phyloP scores from a whole-genome alignment of 108 stramenopile species.

The Fistulifera solaris region DNA sequence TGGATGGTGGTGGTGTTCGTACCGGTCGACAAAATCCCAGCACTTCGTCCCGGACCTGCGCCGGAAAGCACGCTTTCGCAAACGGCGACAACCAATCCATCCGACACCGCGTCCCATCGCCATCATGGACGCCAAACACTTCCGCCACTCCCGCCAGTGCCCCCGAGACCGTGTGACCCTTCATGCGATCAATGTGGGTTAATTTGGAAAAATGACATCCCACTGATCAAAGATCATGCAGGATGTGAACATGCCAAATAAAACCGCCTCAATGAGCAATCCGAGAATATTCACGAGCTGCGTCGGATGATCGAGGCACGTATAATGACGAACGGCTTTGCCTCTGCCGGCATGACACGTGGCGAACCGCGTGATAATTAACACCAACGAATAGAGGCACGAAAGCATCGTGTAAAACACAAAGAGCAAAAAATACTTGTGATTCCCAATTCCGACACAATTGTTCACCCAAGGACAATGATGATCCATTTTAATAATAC shows the following conservation, averaged over 20 bases:
- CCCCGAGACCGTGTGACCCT: conserved; percentile 40
- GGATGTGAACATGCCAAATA: conserved; percentile 96
- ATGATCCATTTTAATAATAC: conserved; percentile 92
- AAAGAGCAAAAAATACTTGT: conserved; percentile 99
- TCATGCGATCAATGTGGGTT: conserved; percentile 96
- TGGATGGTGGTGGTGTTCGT: not conserved
- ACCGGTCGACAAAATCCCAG: conserved; percentile 73
- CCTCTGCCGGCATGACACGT: conserved; percentile 27
- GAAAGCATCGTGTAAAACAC: conserved; percentile 89
- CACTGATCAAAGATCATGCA: conserved; percentile 99
- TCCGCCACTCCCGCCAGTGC: conserved; percentile 54
- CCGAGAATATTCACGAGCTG: conserved; percentile 60
- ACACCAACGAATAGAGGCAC: conserved; percentile 73
- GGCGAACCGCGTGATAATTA: conserved; percentile 59
- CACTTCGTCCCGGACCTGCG: conserved; percentile 57
- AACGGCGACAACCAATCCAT: conserved; percentile 76
- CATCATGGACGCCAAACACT: conserved; percentile 53
- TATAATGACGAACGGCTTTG: conserved; percentile 12
- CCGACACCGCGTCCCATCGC: conserved; percentile 34
- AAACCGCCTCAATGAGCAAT: conserved; percentile 62
- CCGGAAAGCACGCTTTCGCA: conserved; percentile 59
- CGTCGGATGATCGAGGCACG: conserved; percentile 65
- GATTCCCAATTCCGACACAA: conserved; percentile 97
- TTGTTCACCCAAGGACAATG: conserved; percentile 97
- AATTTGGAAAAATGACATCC: conserved; percentile 82